Evolutionary conservation across 768 basidiomycete species (phyloP).

Genomic region (Rhodotorula sphaerocarpa): DNA sequence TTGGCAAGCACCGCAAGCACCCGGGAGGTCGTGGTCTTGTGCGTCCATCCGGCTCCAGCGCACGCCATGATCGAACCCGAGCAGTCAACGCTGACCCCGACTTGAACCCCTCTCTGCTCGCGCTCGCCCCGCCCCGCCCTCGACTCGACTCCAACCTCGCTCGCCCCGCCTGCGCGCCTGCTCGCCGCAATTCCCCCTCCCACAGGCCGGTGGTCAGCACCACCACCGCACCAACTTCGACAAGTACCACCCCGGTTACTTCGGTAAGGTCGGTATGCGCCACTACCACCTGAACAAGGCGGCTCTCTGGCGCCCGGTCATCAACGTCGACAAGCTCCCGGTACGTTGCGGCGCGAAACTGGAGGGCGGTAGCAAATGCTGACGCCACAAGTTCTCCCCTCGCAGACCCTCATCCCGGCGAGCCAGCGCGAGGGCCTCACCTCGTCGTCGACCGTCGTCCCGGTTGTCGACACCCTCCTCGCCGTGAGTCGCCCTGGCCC

Average conservation of each 20-base stretch:
- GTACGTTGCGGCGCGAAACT: too few relatives aligned
- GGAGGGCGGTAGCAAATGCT: too few relatives aligned
- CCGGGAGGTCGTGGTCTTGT: constrained; percentile 99
- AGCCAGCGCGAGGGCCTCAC: constrained; percentile 72
- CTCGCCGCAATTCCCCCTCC: too few relatives aligned
- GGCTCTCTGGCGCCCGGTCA: constrained; percentile 80
- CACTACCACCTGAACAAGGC: constrained; percentile 93
- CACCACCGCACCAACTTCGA: constrained; percentile 61
- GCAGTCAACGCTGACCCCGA: too few relatives aligned
- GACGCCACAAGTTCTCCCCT: background rate
- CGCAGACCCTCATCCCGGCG: constrained; percentile 75
- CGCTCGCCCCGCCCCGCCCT: too few relatives aligned
- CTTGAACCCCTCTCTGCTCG: too few relatives aligned
- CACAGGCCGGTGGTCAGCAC: constrained; percentile 86
- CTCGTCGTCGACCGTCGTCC: constrained; percentile 70
- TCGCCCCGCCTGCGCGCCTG: too few relatives aligned
- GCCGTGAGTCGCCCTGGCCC: constrained; percentile 42
- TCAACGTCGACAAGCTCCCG: constrained; percentile 92
- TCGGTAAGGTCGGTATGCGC: constrained; percentile 77
- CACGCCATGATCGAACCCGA: too few relatives aligned
- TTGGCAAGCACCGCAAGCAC: constrained; percentile 98
- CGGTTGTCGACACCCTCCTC: constrained; percentile 73
- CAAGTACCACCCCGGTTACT: constrained; percentile 98
- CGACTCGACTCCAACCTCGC: too few relatives aligned
- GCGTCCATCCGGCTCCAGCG: too few relatives aligned